Evolutionary conservation across 108 stramenopile species (phyloP), one percentile per base, ranked within the genome.

Genomic region (Cyclotella sp.): DNA sequence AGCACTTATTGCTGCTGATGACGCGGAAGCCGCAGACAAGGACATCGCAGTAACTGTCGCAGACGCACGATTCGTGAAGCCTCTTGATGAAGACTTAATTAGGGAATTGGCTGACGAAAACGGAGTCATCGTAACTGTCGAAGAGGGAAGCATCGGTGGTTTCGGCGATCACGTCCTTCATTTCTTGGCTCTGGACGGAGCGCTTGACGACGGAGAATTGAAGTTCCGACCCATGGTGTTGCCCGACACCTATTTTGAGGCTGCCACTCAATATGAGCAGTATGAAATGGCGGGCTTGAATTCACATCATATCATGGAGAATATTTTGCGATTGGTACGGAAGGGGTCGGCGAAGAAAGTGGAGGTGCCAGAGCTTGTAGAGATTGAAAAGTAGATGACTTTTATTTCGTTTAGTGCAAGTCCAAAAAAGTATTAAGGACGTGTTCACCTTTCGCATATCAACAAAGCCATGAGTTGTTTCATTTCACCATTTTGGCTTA

Each of bases 21-120:
- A 96, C 62, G 85, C 96, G 0, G 98, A 98, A 86, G 93, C 92
- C 30, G 77, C 77, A 42, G 85, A 96, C 57, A 81, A 88, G 12
- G 88, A 86, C 67, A 65, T 98, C 52, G 89, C 92, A 39, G 95
- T 97, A 10, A 97, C 97, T 3, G 98, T 97, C 14, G 98, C 97
- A 39, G 98, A 97, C 85, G 98, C 96, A 22, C 91, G 98, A 1
- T 98, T 96, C 89, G 95, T 97, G 96, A 98, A 98, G 81, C 98
- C 97, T 24, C 68, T 97, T 52, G 97, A 98, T 77, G 88, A 90
- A 8, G 97, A 96, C 68, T 77, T 98, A 76, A 93, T 98, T 26
- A 81, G 96, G 29, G 70, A 95, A 29, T 84, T 98, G 29, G 98
- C 95, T 0, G 81, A 91, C 70, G 90, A 95, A 52, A 90, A 97